Percentiles rank a stretch among this genome's conserved stretches.
phyloP scores from a whole-genome alignment of 495 filamentous ascomycete species.

The Bacidia gigantensis region DNA sequence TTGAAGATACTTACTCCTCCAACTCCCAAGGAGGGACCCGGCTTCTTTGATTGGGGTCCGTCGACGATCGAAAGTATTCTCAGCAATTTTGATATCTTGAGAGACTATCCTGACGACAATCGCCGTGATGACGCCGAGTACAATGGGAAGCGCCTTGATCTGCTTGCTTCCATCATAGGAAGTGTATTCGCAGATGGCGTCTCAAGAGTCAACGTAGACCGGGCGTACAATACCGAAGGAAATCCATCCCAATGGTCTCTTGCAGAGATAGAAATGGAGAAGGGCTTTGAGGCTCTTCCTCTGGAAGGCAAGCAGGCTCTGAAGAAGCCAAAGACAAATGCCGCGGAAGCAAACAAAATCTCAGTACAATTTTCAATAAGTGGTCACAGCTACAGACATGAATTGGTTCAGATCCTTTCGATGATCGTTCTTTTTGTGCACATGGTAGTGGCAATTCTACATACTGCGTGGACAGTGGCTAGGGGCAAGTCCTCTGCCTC shows the following conservation, averaged over 20 bases:
- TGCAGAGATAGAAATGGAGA: background rate
- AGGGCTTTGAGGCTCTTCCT: background rate
- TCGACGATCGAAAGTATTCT: slow-evolving; percentile 16
- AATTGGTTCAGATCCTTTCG: background rate
- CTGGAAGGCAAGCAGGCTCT: background rate
- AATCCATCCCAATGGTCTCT: slow-evolving; percentile 5
- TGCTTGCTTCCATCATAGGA: slow-evolving; percentile 11
- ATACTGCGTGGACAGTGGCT: background rate
- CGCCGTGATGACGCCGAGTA: too few species aligned
- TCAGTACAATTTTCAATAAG: background rate
- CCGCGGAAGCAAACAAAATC: background rate
- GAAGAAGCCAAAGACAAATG: background rate
- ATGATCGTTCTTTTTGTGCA: slow-evolving; percentile 2
- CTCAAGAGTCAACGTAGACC: slow-evolving; percentile 6
- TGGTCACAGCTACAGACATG: background rate
- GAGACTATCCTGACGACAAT: too few species aligned
- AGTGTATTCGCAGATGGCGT: slow-evolving; percentile 13
- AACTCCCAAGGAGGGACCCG: background rate
- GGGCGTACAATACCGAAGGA: slow-evolving; percentile 9
- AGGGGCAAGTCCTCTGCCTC: slow-evolving; percentile 1
- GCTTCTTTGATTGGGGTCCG: slow-evolving; percentile 7
- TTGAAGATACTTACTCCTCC: slow-evolving; percentile 11
- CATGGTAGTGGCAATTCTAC: background rate
- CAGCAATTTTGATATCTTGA: slow-evolving; percentile 1
- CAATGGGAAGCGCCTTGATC: slow-evolving; percentile 1